phyloP scores from a whole-genome alignment of 2,329 filamentous ascomycete species.

The Amphichorda felina region DNA sequence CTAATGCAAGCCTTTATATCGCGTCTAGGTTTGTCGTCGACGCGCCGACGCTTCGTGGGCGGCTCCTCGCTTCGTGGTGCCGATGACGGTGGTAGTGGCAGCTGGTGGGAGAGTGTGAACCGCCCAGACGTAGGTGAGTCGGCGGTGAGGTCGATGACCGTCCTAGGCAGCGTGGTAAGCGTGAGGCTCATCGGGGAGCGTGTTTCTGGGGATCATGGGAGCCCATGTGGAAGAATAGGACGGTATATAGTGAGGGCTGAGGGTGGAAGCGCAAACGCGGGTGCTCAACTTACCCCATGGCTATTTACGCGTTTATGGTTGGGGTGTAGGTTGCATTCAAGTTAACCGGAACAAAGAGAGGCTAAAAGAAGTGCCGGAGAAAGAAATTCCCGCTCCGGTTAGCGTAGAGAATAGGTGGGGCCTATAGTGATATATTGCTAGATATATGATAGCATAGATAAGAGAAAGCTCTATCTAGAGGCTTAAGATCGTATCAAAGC shows the following conservation, averaged over 20 bases:
- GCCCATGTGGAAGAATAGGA: neutral
- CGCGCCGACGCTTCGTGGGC: slow-evolving; percentile 17
- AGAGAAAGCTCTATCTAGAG: no score
- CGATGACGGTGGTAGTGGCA: slow-evolving; percentile 1
- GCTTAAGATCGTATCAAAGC: no score
- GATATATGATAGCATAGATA: no score
- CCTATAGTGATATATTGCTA: no score
- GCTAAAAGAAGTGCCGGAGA: neutral
- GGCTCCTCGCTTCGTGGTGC: slow-evolving; percentile 10
- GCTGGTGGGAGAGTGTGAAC: no score
- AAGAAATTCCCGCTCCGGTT: neutral
- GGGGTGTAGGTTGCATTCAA: no score
- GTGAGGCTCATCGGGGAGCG: slow-evolving; percentile 12
- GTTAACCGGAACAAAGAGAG: neutral
- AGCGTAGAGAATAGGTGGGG: no score
- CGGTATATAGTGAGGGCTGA: no score
- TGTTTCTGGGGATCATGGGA: neutral
- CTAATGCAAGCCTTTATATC: slow-evolving; percentile 10
- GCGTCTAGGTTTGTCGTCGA: slow-evolving; percentile 7
- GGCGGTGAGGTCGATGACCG: slow-evolving; percentile 16
- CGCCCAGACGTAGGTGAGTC: slow-evolving; percentile 6
- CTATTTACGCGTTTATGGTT: neutral
- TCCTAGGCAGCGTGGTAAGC: slow-evolving; percentile 13
- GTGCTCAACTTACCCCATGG: neutral
- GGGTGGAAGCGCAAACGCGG: neutral